A percentile compares a stretch with the other conserved stretches of the same genome.
Conservation (phyloP, 2,329 filamentous ascomycete genomes). For the Cercospora brassicicola region DNA sequence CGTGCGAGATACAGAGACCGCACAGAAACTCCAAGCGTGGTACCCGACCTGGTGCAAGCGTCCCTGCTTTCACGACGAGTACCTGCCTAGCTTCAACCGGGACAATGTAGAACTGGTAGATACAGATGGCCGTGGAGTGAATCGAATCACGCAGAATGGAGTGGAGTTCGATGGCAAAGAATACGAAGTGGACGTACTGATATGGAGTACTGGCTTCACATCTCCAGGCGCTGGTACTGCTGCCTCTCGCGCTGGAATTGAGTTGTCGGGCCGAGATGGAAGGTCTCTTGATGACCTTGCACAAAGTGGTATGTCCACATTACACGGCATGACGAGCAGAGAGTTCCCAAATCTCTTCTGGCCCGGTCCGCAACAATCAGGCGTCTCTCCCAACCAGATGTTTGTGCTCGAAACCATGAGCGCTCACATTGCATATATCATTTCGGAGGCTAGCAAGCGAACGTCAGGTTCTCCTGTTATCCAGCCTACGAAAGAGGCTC, state of each 20-base stretch:
- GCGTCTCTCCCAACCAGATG: slow-evolving; percentile 32
- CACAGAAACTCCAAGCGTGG: slow-evolving; percentile 58
- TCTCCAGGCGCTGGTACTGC: slow-evolving; percentile 32
- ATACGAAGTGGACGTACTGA: slow-evolving; percentile 51
- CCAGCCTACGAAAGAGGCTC: slow-evolving; percentile 50
- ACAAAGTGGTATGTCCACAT: slow-evolving; percentile 48
- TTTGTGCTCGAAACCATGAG: slow-evolving; percentile 42
- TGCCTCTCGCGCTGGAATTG: slow-evolving; percentile 32
- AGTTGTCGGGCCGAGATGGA: slow-evolving; percentile 46
- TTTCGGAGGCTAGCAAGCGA: slow-evolving; percentile 40
- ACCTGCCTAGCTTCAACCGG: slow-evolving; percentile 58
- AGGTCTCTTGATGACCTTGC: slow-evolving; percentile 47
- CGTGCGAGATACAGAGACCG: slow-evolving; percentile 56
- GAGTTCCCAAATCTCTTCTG: slow-evolving; percentile 60
- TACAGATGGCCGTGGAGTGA: slow-evolving; percentile 57
- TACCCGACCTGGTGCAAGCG: slow-evolving; percentile 65
- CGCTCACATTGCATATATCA: slow-evolving; percentile 50
- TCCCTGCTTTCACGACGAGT: slow-evolving; percentile 44
- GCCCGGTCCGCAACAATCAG: slow-evolving; percentile 47
- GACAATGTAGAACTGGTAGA: slow-evolving; percentile 61
- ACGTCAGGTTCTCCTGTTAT: slow-evolving; percentile 37
- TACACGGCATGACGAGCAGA: slow-evolving; percentile 53
- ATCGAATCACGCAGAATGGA: slow-evolving; percentile 48
- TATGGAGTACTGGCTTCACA: slow-evolving; percentile 51
- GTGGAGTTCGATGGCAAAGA: slow-evolving; percentile 52